A percentile compares a stretch with the other conserved stretches of the same genome.
Conservation (phyloP, 805 yeast genomes). For the Lachancea nothofagi region DNA sequence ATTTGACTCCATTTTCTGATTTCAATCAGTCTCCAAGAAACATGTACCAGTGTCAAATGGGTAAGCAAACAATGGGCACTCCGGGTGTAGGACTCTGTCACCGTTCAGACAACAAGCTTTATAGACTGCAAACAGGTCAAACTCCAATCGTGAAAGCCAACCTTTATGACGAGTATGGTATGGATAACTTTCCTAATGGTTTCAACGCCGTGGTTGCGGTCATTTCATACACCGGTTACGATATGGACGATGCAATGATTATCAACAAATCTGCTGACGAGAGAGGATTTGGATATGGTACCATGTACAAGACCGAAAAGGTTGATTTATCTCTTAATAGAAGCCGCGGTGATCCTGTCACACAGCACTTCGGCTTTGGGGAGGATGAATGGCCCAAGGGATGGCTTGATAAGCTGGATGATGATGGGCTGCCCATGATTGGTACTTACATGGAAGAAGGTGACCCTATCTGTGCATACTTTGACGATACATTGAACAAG, state of each 20-base stretch:
- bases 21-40: constrained; percentile 99
- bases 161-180: constrained; percentile 90
- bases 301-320: constrained; percentile 91
- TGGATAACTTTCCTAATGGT: constrained; percentile 98
- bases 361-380: constrained; percentile 93
- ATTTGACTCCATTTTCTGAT: constrained; percentile 95
- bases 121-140: constrained; percentile 91
- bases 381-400: constrained; percentile 84
- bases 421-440: constrained; percentile 86
- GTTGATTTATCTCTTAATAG: constrained; percentile 73
- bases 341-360: constrained; percentile 88
- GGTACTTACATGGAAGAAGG: constrained; percentile 90
- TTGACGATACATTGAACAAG: constrained; percentile 83
- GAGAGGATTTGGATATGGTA: constrained; percentile 96
- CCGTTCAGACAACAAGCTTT: constrained; percentile 91
- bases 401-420: constrained; percentile 85
- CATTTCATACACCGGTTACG: constrained; percentile 96
- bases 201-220: constrained; percentile 98
- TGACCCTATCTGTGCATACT: constrained; percentile 90
- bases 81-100: constrained; percentile 94
- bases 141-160: constrained; percentile 95
- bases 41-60: constrained; percentile 99
- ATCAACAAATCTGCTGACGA: constrained; percentile 95
- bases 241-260: constrained; percentile 99
- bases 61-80: constrained; percentile 99